Evolutionary conservation across 345 rosid genomes (phyloP).

Genomic region (Ceriops zippeliana): DNA sequence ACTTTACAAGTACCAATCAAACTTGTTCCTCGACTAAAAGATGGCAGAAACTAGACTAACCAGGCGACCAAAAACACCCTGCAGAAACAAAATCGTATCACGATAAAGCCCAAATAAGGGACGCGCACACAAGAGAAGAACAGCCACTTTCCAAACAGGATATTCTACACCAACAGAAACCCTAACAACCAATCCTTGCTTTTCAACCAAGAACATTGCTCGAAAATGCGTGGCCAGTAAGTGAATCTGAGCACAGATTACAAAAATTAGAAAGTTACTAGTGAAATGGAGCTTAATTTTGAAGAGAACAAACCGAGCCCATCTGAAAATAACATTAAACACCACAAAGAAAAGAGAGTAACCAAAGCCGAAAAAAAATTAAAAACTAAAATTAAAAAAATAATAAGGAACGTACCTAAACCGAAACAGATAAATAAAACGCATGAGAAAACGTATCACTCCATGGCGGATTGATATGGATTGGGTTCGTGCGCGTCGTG

Average conservation of each 20-base stretch:
- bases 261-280: constrained; percentile 3
- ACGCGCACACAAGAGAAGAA: not conserved
- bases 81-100: constrained; percentile 5
- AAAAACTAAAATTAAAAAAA: not conserved
- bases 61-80: not conserved
- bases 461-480: not conserved
- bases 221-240: not conserved
- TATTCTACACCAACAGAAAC: not conserved
- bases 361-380: not conserved
- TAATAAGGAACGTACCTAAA: not conserved
- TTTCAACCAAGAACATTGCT: not conserved
- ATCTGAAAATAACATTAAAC: constrained; percentile 3
- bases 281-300: constrained; percentile 2
- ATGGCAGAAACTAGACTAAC: constrained; percentile 9
- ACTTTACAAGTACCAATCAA: not conserved
- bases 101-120: not conserved
- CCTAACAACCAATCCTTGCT: not conserved
- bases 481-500: not conserved
- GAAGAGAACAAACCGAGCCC: not conserved
- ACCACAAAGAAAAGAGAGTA: not conserved
- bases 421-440: not conserved
- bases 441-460: not conserved
- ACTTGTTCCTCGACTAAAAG: constrained; percentile 2
- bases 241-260: not conserved
- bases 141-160: not conserved